Conservation (phyloP, 2,329 filamentous ascomycete species). For the Tolypocladium pustulatum region DNA sequence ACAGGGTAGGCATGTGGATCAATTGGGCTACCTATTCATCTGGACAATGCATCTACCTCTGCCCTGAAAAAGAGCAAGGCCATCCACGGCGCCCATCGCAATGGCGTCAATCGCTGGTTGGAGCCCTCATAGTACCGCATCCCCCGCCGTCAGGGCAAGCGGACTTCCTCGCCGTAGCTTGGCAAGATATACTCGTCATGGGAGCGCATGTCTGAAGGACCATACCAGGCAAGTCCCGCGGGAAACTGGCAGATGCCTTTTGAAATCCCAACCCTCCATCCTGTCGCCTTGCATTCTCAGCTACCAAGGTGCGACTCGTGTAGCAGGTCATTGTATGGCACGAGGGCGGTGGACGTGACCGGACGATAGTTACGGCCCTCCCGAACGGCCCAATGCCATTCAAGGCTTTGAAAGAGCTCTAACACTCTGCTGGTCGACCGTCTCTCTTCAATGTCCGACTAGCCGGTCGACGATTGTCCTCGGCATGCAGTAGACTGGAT, state of each 20-base stretch:
- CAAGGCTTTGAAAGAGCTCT: neutral
- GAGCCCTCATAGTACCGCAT: neutral
- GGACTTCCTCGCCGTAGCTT: too few relatives aligned
- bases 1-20: too few relatives aligned
- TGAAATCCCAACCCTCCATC: conserved; percentile 31
- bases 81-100: neutral
- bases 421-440: neutral
- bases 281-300: conserved; percentile 65
- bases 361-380: neutral
- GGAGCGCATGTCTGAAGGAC: conserved; percentile 11
- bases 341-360: neutral
- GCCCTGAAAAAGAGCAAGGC: neutral
- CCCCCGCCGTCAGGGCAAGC: neutral
- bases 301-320: conserved; percentile 35
- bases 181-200: neutral
- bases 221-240: conserved; percentile 15
- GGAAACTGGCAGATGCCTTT: conserved; percentile 13
- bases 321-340: conserved; percentile 58
- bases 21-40: neutral
- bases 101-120: neutral
- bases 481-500: conserved; percentile 82
- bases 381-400: neutral
- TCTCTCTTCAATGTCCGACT: conserved; percentile 25
- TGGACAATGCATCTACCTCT: neutral
- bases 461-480: conserved; percentile 52